Base-by-base conservation (phyloP, 2,329 filamentous ascomycete genomes). In the Neocucurbitaria cava region DNA sequence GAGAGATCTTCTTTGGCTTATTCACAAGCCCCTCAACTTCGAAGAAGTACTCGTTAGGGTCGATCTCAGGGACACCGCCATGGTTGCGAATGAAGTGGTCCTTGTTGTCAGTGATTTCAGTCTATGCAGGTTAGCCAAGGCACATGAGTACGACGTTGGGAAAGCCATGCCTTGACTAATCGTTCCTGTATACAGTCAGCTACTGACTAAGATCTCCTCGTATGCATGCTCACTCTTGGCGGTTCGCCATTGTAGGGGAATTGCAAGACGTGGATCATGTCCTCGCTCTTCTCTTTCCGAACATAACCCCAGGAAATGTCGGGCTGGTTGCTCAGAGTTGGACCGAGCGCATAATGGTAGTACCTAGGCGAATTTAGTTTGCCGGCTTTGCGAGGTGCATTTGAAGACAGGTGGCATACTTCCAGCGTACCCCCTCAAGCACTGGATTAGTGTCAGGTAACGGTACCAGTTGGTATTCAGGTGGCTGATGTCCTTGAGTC, bases 71-170 rank as follows among this genome's bases (percentile, higher is more conserved):
- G 17, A 91, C 85, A 0, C 88, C 88, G 9, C 89, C 88, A 57
- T 91, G 89, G 54, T 91, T 91, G 7, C 89, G 80, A 0, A 91
- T 85, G 59, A 89, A 91, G 60, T 87, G 84, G n/a, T 83, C 76
- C 3, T 77, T 61, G 56, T 89, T 91, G 0, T 81, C 77, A 0
- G 89, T 91, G 35, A 90, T 81, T 20, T 82, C 79, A 3, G 80
- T 80, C 66, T 71, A 26, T 1, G 7, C 2, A 31, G 2, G 39
- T 71, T 44, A 69, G 66, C 36, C 26, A 0, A 40, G n/a, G 15
- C 13, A 40, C 8, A 20, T 30, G 9, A 24, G n/a, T 26, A n/a
- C 15, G 17, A 10, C 18, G 15, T 21, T 11, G 9, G 20, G 13
- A 7, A 7, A 17, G n/a, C 23, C 13, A 21, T 60, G 51, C 67